Conservation (phyloP, 202 grass and related monocot genomes). For the Hordeum pubiflorum region DNA sequence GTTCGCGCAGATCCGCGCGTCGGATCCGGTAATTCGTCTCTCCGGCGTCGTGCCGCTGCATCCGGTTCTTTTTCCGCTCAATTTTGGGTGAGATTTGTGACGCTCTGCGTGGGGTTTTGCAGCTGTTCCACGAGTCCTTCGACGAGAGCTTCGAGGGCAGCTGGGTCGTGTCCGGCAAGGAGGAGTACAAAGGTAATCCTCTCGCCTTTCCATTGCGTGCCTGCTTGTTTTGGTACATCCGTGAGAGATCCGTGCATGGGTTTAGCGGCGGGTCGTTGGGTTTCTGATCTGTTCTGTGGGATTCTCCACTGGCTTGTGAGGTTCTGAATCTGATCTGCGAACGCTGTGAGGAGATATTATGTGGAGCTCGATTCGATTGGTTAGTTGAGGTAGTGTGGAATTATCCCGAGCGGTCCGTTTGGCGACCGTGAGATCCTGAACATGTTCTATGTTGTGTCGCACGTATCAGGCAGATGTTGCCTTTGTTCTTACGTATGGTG, state of each 20-base stretch:
- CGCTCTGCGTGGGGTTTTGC: conserved; percentile 17
- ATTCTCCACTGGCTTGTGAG: background rate
- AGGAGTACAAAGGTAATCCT: conserved; percentile 59
- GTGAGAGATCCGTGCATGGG: conserved; percentile 18
- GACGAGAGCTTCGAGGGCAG: conserved; percentile 68
- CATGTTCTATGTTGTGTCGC: background rate
- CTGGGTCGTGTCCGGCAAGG: conserved; percentile 62
- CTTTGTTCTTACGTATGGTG: background rate
- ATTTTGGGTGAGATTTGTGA: conserved; percentile 13
- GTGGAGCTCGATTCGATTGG: background rate
- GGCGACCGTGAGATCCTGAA: background rate
- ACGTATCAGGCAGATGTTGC: background rate
- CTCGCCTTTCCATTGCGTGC: background rate
- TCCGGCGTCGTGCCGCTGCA: background rate
- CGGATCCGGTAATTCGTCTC: conserved; percentile 51
- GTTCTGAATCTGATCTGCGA: background rate
- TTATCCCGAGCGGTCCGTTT: background rate
- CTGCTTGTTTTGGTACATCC: background rate
- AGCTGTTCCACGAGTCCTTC: conserved; percentile 83
- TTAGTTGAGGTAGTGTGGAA: background rate
- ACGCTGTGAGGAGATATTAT: background rate
- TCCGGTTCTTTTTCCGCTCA: background rate
- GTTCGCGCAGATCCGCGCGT: conserved; percentile 63
- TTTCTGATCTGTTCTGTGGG: background rate
- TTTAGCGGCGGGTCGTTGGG: background rate